Base-by-base conservation (phyloP, 768 basidiomycete genomes). In the Phaeotremella fagi region DNA sequence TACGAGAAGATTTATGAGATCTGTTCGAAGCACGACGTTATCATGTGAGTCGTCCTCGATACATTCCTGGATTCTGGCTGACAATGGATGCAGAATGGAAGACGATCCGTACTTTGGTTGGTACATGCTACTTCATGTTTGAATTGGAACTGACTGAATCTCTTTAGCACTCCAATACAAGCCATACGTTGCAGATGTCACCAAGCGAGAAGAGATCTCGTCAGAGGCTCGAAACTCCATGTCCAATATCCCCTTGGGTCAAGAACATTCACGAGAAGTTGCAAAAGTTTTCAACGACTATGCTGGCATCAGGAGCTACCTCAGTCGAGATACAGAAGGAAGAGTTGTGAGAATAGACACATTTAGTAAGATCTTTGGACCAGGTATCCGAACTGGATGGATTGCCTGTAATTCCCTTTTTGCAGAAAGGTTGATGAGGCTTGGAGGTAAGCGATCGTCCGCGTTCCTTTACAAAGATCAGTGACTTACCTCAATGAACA, bases 301-400 rank as follows among this genome's bases (percentile, higher is more conserved):
- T 45, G 65, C 68, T 14, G 61, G 59, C 4, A 54, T 66, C 23
- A 75, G 75, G 1, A 80, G 79, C 0, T 80, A 80, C 73, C 64
- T 80, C 16, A 76, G 77, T 1, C 75, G 80, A 69, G 80, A 80
- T 54, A 68, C 76, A 7, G 80, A 80, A 45, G 80, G 80, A 1
- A 77, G 80, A 14, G 80, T 80, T 4, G 66, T 80, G 49, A 75
- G 80, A 9, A 64, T 80, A 14, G 80, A 80, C 55, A 79, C 80
- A 47, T 78, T 81, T 59, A 79, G 78, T 70, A 81, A 81, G 68
- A 74, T 80, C 22, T 70, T 81, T 57, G 80, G 79, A 1, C 81
- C 81, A 0, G 81, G 81, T 25, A 80, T 81, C 71, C 78, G 81
- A n/a, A 72, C 82, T 36, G 61, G 61, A 3, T 63, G 61, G 61